Conservation (phyloP, 257 asterid genomes). For the Nemophila menziesii region DNA sequence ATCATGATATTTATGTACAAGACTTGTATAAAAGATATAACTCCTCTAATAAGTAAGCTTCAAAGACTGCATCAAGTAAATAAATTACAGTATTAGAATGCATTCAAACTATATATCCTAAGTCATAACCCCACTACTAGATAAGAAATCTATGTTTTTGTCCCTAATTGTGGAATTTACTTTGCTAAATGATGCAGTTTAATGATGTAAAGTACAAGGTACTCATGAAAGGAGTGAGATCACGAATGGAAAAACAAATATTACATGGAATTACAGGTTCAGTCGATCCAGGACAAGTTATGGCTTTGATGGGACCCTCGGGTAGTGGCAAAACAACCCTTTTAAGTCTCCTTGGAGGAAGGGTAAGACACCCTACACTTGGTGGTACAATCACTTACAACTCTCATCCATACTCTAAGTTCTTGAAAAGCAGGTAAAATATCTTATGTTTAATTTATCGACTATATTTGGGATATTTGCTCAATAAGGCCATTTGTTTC, state of each 20-base stretch:
- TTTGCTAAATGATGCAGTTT: conserved; percentile 47
- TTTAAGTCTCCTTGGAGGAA: conserved; percentile 72
- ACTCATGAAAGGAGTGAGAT: conserved; percentile 46
- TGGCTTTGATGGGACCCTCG: conserved; percentile 96
- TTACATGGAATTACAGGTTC: conserved; percentile 69
- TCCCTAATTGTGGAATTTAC: not conserved
- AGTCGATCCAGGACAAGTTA: conserved; percentile 77
- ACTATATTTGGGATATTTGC: no score
- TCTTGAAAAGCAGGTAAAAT: conserved; percentile 77
- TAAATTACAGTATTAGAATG: no score
- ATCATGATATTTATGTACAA: conserved; percentile 63
- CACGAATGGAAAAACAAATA: conserved; percentile 63
- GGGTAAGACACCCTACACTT: conserved; percentile 30
- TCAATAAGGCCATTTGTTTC: no score
- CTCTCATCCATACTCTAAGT: conserved; percentile 63
- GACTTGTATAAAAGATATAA: no score
- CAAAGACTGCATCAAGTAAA: no score
- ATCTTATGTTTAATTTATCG: no score
- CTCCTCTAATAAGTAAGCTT: conserved; percentile 11
- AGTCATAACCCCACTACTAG: no score
- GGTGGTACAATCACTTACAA: conserved; percentile 71
- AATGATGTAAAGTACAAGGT: conserved; percentile 75
- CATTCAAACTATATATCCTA: no score
- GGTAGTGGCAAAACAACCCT: conserved; percentile 92
- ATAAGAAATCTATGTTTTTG: no score